Evolutionary conservation across 192 early-diverging fungal species (phyloP).

Genomic region (Coemansia sp.): DNA sequence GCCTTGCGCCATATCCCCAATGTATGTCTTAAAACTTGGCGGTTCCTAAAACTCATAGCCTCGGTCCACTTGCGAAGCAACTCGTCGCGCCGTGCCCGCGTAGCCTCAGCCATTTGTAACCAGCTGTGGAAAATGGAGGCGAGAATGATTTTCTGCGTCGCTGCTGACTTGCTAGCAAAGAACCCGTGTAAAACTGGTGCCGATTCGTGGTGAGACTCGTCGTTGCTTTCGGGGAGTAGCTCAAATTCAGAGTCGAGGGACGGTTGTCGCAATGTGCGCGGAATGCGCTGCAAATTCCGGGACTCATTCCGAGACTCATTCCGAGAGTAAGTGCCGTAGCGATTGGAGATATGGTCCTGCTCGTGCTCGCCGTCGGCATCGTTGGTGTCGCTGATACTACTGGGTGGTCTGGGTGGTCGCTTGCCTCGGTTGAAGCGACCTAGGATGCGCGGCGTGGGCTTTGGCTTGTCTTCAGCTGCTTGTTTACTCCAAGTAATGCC

Average conservation of each 20-base stretch:
- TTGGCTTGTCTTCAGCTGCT: neutral
- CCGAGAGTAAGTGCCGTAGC: neutral
- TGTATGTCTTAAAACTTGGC: slow-evolving; percentile 1
- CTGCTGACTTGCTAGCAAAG: slow-evolving; percentile 24
- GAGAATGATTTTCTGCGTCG: slow-evolving; percentile 32
- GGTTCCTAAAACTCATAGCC: slow-evolving; percentile 18
- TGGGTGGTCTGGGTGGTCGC: slow-evolving; percentile 1
- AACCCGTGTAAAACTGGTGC: slow-evolving; percentile 20
- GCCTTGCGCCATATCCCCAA: slow-evolving; percentile 12
- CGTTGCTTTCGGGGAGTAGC: neutral
- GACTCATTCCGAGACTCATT: neutral
- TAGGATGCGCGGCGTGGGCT: slow-evolving; percentile 17
- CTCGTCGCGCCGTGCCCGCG: slow-evolving; percentile 26
- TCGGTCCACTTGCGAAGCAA: slow-evolving; percentile 29
- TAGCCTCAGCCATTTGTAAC: slow-evolving; percentile 29
- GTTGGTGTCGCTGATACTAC: slow-evolving; percentile 15
- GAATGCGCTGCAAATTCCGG: neutral
- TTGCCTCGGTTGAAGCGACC: slow-evolving; percentile 8
- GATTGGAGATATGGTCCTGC: neutral
- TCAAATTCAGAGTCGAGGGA: neutral
- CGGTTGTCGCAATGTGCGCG: neutral
- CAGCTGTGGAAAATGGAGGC: slow-evolving; percentile 30
- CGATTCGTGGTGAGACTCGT: neutral
- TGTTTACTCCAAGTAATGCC: neutral
- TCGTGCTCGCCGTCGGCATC: slow-evolving; percentile 14